phyloP scores from a whole-genome alignment of 2,329 filamentous ascomycete species.

The Trichoderma sp. region DNA sequence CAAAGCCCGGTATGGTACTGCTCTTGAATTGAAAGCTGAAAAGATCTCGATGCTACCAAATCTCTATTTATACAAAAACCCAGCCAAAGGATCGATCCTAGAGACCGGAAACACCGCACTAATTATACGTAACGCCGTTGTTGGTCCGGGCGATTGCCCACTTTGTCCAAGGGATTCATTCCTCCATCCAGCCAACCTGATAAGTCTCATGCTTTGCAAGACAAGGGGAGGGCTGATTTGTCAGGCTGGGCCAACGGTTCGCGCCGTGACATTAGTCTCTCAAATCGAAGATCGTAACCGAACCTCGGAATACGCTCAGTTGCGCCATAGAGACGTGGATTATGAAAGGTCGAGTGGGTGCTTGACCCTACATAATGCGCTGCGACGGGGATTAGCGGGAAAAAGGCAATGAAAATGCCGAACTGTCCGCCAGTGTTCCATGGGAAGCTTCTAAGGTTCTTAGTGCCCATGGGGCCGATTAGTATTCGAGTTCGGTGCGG shows the following conservation, averaged over 20 bases:
- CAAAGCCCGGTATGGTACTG: neutral
- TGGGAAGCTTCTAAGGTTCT: neutral
- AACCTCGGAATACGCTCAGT: slow-evolving; percentile 26
- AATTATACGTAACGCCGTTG: neutral
- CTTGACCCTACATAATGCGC: neutral
- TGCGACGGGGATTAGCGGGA: neutral
- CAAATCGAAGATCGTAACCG: neutral
- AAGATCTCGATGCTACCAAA: neutral
- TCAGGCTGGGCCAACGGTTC: neutral
- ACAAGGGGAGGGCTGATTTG: neutral
- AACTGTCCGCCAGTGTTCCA: neutral
- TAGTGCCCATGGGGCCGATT: neutral
- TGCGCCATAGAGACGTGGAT: slow-evolving; percentile 22
- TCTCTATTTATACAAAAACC: neutral
- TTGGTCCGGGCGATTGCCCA: neutral
- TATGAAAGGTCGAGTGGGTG: neutral
- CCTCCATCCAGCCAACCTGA: neutral
- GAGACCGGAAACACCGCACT: neutral
- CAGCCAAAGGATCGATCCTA: neutral
- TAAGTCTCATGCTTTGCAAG: neutral
- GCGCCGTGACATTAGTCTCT: neutral
- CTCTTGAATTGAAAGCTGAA: neutral
- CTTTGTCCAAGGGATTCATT: neutral
- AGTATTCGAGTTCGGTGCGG: neutral
- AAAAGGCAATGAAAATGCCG: neutral